Evolutionary conservation across 2,329 filamentous ascomycete species (phyloP).

Genomic region (Corniculantispora saksenae): DNA sequence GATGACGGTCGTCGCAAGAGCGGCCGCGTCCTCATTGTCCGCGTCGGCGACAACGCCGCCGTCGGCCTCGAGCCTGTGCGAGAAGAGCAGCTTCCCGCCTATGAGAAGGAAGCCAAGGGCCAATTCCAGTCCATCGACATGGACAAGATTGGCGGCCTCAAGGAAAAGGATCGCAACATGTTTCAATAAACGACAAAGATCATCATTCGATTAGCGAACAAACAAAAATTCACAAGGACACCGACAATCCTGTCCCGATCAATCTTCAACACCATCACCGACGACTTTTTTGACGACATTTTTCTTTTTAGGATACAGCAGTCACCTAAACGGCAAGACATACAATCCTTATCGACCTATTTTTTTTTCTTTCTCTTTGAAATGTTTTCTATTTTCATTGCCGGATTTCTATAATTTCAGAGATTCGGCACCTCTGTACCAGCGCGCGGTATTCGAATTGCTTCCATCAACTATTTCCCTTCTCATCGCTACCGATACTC

Average conservation of each 20-base stretch:
- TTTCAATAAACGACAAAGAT: slow-evolving; percentile 35
- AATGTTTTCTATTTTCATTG: slow-evolving; percentile 12
- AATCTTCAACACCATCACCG: slow-evolving; percentile 16
- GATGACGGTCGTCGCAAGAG: slow-evolving; percentile 78
- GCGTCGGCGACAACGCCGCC: slow-evolving; percentile 80
- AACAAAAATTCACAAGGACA: slow-evolving; percentile 6
- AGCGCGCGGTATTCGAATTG: slow-evolving; percentile 4
- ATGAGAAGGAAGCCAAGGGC: slow-evolving; percentile 76
- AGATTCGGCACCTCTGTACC: neutral
- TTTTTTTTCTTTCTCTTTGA: slow-evolving; percentile 18
- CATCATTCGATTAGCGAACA: neutral
- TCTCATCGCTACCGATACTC: neutral
- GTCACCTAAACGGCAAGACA: slow-evolving; percentile 6
- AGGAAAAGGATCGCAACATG: slow-evolving; percentile 71
- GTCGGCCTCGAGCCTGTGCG: slow-evolving; percentile 88
- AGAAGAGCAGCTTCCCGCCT: slow-evolving; percentile 79
- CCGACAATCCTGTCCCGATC: slow-evolving; percentile 5
- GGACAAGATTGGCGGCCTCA: slow-evolving; percentile 88
- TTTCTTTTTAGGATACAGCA: slow-evolving; percentile 21
- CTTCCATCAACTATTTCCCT: neutral
- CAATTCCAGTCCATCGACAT: slow-evolving; percentile 94
- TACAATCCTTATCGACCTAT: slow-evolving; percentile 19
- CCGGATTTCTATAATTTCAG: neutral
- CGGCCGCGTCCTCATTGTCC: slow-evolving; percentile 87
- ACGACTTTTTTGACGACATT: slow-evolving; percentile 20